Base-by-base conservation (phyloP, 768 basidiomycete genomes). In the Baorangia bicolor region DNA sequence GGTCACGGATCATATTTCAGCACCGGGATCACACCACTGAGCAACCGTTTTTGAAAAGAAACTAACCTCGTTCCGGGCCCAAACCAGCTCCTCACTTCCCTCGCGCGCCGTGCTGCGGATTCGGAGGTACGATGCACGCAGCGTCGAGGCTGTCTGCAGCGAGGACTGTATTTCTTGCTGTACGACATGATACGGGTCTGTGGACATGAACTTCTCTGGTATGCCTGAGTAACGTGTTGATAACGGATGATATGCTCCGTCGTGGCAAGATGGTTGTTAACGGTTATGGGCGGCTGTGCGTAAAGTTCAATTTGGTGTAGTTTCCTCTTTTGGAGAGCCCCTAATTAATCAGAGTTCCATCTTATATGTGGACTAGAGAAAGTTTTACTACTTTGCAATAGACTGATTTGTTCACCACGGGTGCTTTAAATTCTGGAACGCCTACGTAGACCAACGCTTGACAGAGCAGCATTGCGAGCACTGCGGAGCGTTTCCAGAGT, bases 161-260 rank as follows among this genome's bases (percentile, higher is more conserved):
- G 90, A 86, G 13, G 78, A 72, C 58, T 92, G 88, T 21, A 95
- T 85, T 72, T 95, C 93, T 56, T 83, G 84, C 66, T 90, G 86
- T 2, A 94, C 91, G 34, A 83, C 88, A 75, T 93, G 88, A 70
- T 94, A 95, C 39, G 93, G 93, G 74, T 95, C 93, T 8, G 79
- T 72, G 18, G 88, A 86, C 86, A 88, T 88, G 57, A 42, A 28
- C 2, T 25, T 21, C 3, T 14, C 20, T 25, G n/a, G 28, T 21
- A 21, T 21, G 37, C 12, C 30, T 30, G 30, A 30, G 30, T 9
- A 35, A 16, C 35, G 35, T 18, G 35, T 37, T 18, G n/a, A 38
- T n/a, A 11, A 10, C 18, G 37, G 37, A n/a, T 2, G 18, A n/a
- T 31, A 30, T 30, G 30, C 30, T 30, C 30, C 30, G n/a, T n/a